Evolutionary conservation across 495 filamentous ascomycete genomes (phyloP), one percentile per base, ranked within the genome.

Genomic region (Rhizodiscina lignyota): DNA sequence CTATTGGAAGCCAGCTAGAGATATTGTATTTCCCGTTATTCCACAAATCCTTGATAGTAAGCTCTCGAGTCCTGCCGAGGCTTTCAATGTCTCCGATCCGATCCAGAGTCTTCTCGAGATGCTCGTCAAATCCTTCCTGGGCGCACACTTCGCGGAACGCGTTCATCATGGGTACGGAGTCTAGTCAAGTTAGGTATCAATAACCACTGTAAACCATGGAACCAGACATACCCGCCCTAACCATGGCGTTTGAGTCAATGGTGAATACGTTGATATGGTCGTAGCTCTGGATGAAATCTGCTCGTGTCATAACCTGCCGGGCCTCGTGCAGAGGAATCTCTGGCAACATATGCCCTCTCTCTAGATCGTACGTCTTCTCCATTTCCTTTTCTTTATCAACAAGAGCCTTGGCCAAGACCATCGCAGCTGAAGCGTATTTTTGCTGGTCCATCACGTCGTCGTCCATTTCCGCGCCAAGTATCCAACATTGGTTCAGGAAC

Each of bases 371-470:
- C 4, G 49, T 72, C 18, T 48, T 56, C 16, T 68, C 67, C 57
- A 77, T 78, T 10, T 77, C 64, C n/a, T 70, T 54, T 49, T 85
- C 81, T 40, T 67, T 66, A 28, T 91, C 77, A 11, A 94, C 85
- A 17, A 97, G 72, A 6, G 83, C 81, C 40, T 80, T 78, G 33
- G 91, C 89, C 2, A 97, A 67, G 12, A 96, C 82, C 72, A 96
- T 89, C 12, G 89, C 86, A 5, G 87, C 83, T 10, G 84, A 81
- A 21, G 87, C 78, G 59, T 79, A 89, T 52, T 97, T 97, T 45
- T 96, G 89, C 57, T 94, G 78, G 49, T 96, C 84, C 89, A 97
- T 96, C 26, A 94, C 89, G 56, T 97, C 89, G 59, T 97, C 89
- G 45, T 97, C 89, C 86, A 94, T 94, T 42, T 83, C 81, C 28